Base-by-base conservation (phyloP, 2,329 filamentous ascomycete species). In the Alternaria sp. region DNA sequence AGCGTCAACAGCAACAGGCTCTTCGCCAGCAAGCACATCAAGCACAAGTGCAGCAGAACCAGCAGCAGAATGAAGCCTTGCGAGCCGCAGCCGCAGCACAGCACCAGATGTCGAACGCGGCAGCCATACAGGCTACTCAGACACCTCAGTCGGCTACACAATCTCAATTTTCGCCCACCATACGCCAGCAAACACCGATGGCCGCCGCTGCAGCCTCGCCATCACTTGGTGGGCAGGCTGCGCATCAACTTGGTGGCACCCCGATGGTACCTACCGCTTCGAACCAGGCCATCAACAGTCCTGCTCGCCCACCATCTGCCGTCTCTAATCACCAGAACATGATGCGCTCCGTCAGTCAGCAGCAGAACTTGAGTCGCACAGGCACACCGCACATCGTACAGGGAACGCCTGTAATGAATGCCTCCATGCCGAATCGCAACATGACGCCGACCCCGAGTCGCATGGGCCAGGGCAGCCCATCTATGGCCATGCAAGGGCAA, bases 161-260 rank as follows among this genome's bases (percentile, higher is more conserved):
- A 72, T 82, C 87, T 15, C 85, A 87, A 5, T 89, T 88, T 2
- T 89, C 91, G n/a, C 91, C 92, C 3, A 76, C 83, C 32, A 74
- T 81, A 9, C 75, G 81, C 30, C 81, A 84, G 54, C 81, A 82
- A 56, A 84, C 83, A 9, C 82, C 83, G 13, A 81, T 84, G 77
- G 78, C 72, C 8, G 69, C 79, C 36, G 62, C 64, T 26, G 74
- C 82, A n/a, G 82, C 81, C 10, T 83, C 83, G 1, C 81, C 77
- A 6, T 69, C 81, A 64, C 74, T 82, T 46, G 70, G 75, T 21
- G 69, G 71, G 7, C 77, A 77, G 51, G 65, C 66, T 17, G 70
- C 73, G n/a, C 77, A 80, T 54, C 66, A 76, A 6, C 77, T 80
- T 67, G 81, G 80, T 43, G 81, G 83, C 23, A 83, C 83, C 43